These are phyloP conservation scores for Xylariaceae sp. DNA, from an alignment of 2,329 filamentous ascomycete genomes.

Conservation along the genomic window DNA sequence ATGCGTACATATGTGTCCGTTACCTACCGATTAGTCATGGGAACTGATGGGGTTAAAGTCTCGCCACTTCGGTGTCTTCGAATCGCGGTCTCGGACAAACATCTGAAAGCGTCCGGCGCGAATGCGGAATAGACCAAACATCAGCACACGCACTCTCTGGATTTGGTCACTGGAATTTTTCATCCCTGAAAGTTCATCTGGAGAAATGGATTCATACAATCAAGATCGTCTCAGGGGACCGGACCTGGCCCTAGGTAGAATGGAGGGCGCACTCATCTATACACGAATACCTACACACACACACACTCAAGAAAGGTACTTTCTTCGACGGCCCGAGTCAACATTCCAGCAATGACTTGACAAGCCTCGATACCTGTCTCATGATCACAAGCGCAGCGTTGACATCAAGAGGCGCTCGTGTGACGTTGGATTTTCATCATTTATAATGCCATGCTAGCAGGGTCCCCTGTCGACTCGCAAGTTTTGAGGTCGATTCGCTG, in stretches of 20 bases:
- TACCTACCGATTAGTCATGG: neutral
- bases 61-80: slow-evolving; percentile 13
- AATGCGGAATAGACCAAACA: neutral
- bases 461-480: slow-evolving; percentile 14
- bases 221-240: neutral
- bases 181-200: neutral
- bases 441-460: slow-evolving; percentile 4
- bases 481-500: neutral
- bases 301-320: neutral
- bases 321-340: neutral
- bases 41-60: slow-evolving; percentile 19
- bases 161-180: neutral
- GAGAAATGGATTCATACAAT: neutral
- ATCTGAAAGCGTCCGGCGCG: slow-evolving; percentile 10
- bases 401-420: slow-evolving; percentile 11
- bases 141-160: neutral
- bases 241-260: neutral
- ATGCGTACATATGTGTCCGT: neutral
- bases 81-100: slow-evolving; percentile 14
- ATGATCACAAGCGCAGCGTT: slow-evolving; percentile 12
- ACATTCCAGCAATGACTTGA: slow-evolving; percentile 4
- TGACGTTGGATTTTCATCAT: slow-evolving; percentile 18
- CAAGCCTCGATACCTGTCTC: neutral
- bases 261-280: too few species aligned
- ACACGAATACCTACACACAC: too few species aligned